These are phyloP conservation scores for Aureobasidium sp. DNA, from an alignment of 2,329 filamentous ascomycete genomes.

Conservation along the genomic window DNA sequence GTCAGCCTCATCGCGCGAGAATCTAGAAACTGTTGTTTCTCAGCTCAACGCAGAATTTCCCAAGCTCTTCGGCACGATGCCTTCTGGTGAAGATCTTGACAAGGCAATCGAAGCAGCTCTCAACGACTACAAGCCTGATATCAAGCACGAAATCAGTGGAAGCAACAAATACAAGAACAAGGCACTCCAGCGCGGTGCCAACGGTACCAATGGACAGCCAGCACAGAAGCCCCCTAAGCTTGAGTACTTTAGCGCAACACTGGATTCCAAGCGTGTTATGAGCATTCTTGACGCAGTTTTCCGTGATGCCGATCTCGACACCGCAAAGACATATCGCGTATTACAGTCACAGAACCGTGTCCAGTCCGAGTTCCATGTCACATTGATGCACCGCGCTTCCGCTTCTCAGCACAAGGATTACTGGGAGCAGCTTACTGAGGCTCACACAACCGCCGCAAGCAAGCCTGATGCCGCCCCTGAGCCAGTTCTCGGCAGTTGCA, in stretches of 20 bases:
- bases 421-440: conserved; percentile 64
- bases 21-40: conserved; percentile 70
- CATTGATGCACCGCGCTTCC: conserved; percentile 72
- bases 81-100: conserved; percentile 66
- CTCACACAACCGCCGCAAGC: conserved; percentile 39
- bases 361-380: conserved; percentile 86
- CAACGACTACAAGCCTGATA: conserved; percentile 65
- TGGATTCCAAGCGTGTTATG: conserved; percentile 44
- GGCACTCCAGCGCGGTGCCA: conserved; percentile 11
- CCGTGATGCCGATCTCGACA: conserved; percentile 42
- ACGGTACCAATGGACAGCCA: conserved; percentile 1
- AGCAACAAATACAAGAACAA: conserved; percentile 33
- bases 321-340: conserved; percentile 63
- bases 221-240: conserved; percentile 36
- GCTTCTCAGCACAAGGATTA: conserved; percentile 54
- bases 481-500: conserved; percentile 54
- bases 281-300: conserved; percentile 64
- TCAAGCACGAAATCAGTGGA: conserved; percentile 65
- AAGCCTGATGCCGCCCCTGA: conserved; percentile 30
- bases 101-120: conserved; percentile 67
- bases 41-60: conserved; percentile 71
- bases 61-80: conserved; percentile 61
- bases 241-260: conserved; percentile 57
- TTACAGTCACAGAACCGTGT: conserved; percentile 66
- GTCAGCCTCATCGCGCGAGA: conserved; percentile 65